phyloP scores from a whole-genome alignment of 179 eudicot species.

The Carnegiea gigantea region DNA sequence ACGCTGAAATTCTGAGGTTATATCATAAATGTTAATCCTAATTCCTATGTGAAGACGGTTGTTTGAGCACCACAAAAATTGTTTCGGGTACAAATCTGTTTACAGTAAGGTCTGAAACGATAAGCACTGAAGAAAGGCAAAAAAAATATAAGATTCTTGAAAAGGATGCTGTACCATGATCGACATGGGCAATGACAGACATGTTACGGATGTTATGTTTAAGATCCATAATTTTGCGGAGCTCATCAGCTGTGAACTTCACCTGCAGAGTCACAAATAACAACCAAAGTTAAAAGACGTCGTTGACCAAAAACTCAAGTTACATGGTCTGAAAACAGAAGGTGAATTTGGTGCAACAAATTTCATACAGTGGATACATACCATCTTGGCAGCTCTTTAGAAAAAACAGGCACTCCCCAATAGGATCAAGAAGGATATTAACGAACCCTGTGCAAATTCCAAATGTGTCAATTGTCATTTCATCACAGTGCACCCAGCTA shows the following conservation, averaged over 20 bases:
- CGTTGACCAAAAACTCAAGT: neutral
- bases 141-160: neutral
- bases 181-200: slow-evolving; percentile 14
- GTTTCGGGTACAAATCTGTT: neutral
- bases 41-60: too few species aligned
- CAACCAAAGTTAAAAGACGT: neutral
- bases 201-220: slow-evolving; percentile 13
- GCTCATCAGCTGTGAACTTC: slow-evolving; percentile 15
- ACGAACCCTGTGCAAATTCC: neutral
- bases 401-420: neutral
- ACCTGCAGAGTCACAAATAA: neutral
- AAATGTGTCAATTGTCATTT: too few species aligned
- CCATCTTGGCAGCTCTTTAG: neutral
- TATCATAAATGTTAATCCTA: too few species aligned
- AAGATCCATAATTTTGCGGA: slow-evolving; percentile 9
- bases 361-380: neutral
- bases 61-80: too few species aligned
- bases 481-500: too few species aligned
- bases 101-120: too few species aligned
- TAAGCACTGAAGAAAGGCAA: too few species aligned
- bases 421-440: too few species aligned
- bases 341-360: too few species aligned
- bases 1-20: neutral
- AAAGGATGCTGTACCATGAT: neutral
- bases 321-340: too few species aligned